Conservation (phyloP, 208 protist species). For the Acanthamoeba castellanii region DNA sequence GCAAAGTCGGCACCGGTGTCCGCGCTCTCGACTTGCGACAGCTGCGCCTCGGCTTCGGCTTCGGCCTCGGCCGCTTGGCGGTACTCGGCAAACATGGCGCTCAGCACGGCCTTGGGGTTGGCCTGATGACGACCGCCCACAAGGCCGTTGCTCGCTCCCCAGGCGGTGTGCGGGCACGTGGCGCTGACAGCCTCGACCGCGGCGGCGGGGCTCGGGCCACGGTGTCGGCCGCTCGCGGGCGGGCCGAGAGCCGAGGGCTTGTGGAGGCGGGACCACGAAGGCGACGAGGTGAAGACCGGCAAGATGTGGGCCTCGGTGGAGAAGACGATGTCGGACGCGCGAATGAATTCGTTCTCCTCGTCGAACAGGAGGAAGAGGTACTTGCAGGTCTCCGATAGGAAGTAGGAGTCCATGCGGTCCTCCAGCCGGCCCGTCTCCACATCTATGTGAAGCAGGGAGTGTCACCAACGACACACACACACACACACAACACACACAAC, state of each 20-base stretch:
- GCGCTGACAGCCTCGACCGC: not conserved
- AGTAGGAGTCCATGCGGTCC: constrained; percentile 95
- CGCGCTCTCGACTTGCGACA: not conserved
- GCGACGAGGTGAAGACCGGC: constrained; percentile 8
- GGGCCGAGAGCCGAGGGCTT: not conserved
- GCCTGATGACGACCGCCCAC: not conserved
- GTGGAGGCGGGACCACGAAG: not conserved
- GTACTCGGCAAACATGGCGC: not conserved
- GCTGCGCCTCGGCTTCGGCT: no score
- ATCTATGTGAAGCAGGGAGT: constrained; percentile 5
- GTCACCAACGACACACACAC: not conserved
- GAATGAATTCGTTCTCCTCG: constrained; percentile 7
- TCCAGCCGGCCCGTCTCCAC: constrained; percentile 88
- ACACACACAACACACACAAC: not conserved
- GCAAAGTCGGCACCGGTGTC: not conserved
- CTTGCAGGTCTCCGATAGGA: constrained; percentile 96
- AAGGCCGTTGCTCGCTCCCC: not conserved
- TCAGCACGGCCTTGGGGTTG: not conserved
- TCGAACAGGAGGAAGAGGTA: constrained; percentile 96
- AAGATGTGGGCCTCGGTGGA: constrained; percentile 84
- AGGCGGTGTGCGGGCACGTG: not conserved
- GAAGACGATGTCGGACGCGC: constrained; percentile 79
- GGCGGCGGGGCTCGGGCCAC: not conserved
- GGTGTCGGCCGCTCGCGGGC: not conserved
- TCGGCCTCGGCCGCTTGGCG: not conserved